Conservation (phyloP, 2,329 filamentous ascomycete genomes). For the Basipetospora chlamydospora region DNA sequence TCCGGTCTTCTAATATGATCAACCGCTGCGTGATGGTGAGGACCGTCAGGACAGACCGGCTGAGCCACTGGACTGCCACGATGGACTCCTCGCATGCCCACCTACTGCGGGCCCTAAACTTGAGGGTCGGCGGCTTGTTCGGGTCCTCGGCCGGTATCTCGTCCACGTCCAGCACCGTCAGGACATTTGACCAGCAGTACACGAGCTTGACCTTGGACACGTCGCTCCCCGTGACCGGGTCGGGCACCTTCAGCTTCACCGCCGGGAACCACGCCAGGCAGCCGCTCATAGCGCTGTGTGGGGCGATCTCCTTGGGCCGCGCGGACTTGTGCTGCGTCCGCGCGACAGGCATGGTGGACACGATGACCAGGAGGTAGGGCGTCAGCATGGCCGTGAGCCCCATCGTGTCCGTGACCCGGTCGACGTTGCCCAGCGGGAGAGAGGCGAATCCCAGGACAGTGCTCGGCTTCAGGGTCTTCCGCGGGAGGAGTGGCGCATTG, state of each 20-base stretch:
- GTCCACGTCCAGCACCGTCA: slow-evolving; percentile 82
- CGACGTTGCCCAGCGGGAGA: slow-evolving; percentile 84
- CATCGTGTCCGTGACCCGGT: slow-evolving; percentile 73
- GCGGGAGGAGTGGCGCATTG: slow-evolving; percentile 43
- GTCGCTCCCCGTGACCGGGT: slow-evolving; percentile 50
- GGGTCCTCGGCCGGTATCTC: slow-evolving; percentile 53
- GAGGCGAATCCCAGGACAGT: slow-evolving; percentile 87
- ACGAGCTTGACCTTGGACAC: slow-evolving; percentile 75
- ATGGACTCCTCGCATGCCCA: slow-evolving; percentile 95
- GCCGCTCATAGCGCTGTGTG: slow-evolving; percentile 83
- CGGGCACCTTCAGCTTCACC: slow-evolving; percentile 71
- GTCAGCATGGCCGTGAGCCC: slow-evolving; percentile 91
- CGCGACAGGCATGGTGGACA: slow-evolving; percentile 90
- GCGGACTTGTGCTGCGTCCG: slow-evolving; percentile 93
- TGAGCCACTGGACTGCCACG: slow-evolving; percentile 93
- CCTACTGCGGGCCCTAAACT: slow-evolving; percentile 68
- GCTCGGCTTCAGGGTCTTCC: slow-evolving; percentile 71
- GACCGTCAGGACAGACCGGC: slow-evolving; percentile 78
- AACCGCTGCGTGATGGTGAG: slow-evolving; percentile 89
- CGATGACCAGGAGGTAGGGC: slow-evolving; percentile 87
- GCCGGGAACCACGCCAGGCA: slow-evolving; percentile 96
- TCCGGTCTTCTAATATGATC: slow-evolving; percentile 79
- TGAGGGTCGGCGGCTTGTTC: slow-evolving; percentile 63
- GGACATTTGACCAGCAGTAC: slow-evolving; percentile 97
- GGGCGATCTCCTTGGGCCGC: slow-evolving; percentile 76